Evolutionary conservation across 805 yeast genomes (phyloP).

Genomic region (Candida ortonii): DNA sequence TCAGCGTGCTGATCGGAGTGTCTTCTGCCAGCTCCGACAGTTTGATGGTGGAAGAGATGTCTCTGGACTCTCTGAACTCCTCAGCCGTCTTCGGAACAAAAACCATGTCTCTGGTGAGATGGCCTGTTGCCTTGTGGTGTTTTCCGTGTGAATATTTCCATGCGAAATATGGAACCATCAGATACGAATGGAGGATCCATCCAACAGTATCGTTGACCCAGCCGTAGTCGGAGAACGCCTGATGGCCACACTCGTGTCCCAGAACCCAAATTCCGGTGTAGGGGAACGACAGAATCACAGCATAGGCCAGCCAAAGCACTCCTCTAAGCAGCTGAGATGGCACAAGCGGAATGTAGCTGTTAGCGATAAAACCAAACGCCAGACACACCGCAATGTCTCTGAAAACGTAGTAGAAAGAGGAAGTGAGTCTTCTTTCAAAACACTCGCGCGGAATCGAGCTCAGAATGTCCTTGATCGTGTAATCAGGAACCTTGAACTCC

Average conservation of each 20-base stretch:
- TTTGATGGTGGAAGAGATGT: slow-evolving; percentile 20
- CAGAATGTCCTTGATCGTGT: slow-evolving; percentile 70
- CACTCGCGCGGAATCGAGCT: slow-evolving; percentile 71
- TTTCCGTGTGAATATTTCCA: slow-evolving; percentile 84
- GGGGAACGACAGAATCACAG: slow-evolving; percentile 57
- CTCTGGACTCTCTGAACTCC: slow-evolving; percentile 40
- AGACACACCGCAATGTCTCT: slow-evolving; percentile 57
- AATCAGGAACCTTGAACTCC: slow-evolving; percentile 70
- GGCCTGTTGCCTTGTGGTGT: slow-evolving; percentile 91
- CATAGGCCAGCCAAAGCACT: slow-evolving; percentile 56
- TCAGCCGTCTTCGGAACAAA: slow-evolving; percentile 73
- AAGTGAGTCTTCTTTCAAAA: slow-evolving; percentile 57
- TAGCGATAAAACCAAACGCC: slow-evolving; percentile 51
- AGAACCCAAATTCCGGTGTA: slow-evolving; percentile 81
- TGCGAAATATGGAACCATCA: slow-evolving; percentile 81
- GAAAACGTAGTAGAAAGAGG: slow-evolving; percentile 61
- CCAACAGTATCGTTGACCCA: slow-evolving; percentile 76
- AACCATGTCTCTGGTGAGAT: slow-evolving; percentile 78
- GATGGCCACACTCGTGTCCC: slow-evolving; percentile 92
- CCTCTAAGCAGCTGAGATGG: slow-evolving; percentile 45
- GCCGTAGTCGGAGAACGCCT: slow-evolving; percentile 73
- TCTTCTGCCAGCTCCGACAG: slow-evolving; percentile 65
- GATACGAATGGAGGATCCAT: slow-evolving; percentile 76
- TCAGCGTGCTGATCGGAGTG: slow-evolving; percentile 66
- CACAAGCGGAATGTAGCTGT: slow-evolving; percentile 50